Conservation (phyloP, 2,329 filamentous ascomycete species). For the Venturia effusa region DNA sequence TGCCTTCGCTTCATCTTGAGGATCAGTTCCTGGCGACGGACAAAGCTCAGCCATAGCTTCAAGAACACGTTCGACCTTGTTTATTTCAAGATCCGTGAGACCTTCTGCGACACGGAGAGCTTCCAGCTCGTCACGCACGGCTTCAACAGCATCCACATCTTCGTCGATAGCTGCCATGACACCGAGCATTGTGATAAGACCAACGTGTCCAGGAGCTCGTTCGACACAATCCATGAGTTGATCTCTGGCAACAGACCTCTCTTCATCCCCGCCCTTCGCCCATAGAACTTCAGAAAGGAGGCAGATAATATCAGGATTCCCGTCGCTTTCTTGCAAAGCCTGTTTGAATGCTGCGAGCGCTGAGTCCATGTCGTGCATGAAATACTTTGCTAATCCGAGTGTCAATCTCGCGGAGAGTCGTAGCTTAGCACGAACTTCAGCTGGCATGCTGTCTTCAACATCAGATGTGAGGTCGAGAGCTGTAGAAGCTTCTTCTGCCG, state of each 20-base stretch:
- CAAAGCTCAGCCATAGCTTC: slow-evolving; percentile 58
- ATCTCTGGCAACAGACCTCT: slow-evolving; percentile 64
- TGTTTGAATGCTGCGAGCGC: slow-evolving; percentile 71
- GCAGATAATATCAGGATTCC: slow-evolving; percentile 74
- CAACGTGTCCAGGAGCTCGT: slow-evolving; percentile 61
- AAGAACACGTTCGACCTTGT: slow-evolving; percentile 62
- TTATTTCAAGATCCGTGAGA: slow-evolving; percentile 52
- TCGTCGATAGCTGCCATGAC: slow-evolving; percentile 73
- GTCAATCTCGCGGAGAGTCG: slow-evolving; percentile 79
- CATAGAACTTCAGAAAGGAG: slow-evolving; percentile 85
- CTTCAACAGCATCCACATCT: slow-evolving; percentile 68
- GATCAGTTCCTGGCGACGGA: slow-evolving; percentile 26
- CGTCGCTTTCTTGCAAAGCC: slow-evolving; percentile 65
- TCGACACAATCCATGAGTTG: slow-evolving; percentile 75
- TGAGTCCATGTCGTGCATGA: slow-evolving; percentile 50
- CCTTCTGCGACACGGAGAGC: slow-evolving; percentile 57
- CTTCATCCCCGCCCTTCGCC: slow-evolving; percentile 69
- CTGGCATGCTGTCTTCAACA: slow-evolving; percentile 52
- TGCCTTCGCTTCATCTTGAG: slow-evolving; percentile 51
- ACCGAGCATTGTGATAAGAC: slow-evolving; percentile 69
- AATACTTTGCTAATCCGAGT: slow-evolving; percentile 72
- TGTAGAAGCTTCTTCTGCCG: slow-evolving; percentile 69
- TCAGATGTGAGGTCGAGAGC: slow-evolving; percentile 70
- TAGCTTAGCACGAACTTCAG: slow-evolving; percentile 55
- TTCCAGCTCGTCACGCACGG: slow-evolving; percentile 68